phyloP scores from a whole-genome alignment of 2,329 filamentous ascomycete genomes.

The Zasmidium cellare region DNA sequence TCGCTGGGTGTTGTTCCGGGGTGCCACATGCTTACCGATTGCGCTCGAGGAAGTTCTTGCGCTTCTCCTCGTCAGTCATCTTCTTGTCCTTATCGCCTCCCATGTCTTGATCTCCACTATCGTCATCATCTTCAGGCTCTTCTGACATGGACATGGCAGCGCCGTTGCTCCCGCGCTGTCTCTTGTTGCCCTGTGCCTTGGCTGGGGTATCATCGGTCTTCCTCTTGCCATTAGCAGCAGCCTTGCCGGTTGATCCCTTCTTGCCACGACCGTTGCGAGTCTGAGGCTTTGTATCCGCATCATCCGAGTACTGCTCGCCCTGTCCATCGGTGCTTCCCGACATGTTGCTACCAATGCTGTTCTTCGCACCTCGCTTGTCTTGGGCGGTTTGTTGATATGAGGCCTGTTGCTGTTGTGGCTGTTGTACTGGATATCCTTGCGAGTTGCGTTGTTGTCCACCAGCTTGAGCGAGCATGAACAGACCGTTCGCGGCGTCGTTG shows the following conservation, averaged over 20 bases:
- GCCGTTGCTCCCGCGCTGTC: constrained; percentile 60
- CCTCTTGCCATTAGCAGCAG: constrained; percentile 65
- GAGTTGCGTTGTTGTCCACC: constrained; percentile 57
- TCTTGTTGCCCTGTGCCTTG: constrained; percentile 71
- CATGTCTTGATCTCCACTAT: constrained; percentile 43
- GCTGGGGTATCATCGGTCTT: constrained; percentile 72
- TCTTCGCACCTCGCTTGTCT: constrained; percentile 33
- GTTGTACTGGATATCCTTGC: constrained; percentile 46
- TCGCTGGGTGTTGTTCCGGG: not conserved
- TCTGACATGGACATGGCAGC: constrained; percentile 36
- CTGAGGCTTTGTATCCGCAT: constrained; percentile 62
- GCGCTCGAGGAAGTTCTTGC: constrained; percentile 94
- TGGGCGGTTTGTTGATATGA: constrained; percentile 49
- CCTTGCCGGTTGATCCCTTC: constrained; percentile 56
- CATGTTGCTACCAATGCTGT: constrained; percentile 63
- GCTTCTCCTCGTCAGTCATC: constrained; percentile 98
- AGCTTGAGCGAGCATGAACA: constrained; percentile 84
- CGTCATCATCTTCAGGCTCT: constrained; percentile 56
- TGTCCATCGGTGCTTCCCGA: constrained; percentile 43
- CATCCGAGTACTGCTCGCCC: constrained; percentile 70
- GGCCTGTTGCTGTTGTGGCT: constrained; percentile 42
- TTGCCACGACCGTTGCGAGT: constrained; percentile 66
- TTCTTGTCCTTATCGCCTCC: constrained; percentile 65
- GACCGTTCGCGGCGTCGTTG: constrained; percentile 90
- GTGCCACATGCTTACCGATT: constrained; percentile 70